Percentiles rank a stretch among this genome's conserved stretches.
These are phyloP conservation scores for Arabidopsis hybrid DNA, from an alignment of 441 rosid genomes.

Conservation along the genomic window DNA sequence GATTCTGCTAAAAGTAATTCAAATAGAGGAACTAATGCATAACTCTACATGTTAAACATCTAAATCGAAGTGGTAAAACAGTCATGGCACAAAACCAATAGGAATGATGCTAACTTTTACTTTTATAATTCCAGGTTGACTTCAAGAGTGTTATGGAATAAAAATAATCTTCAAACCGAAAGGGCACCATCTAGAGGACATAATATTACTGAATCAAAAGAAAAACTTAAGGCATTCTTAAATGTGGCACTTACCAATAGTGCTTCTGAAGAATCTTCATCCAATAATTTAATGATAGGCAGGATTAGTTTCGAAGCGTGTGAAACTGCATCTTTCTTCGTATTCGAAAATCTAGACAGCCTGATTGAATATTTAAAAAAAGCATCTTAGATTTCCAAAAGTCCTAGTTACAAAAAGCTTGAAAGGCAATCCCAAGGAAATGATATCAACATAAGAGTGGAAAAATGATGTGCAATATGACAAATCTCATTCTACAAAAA, in stretches of 20 bases:
- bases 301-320: slow-evolving; percentile 66
- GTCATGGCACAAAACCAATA: background rate
- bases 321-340: slow-evolving; percentile 73
- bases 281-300: slow-evolving; percentile 73
- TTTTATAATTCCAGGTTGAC: background rate
- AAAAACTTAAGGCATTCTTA: background rate
- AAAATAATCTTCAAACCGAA: background rate
- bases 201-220: slow-evolving; percentile 11
- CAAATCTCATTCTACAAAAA: background rate
- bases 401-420: background rate
- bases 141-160: background rate
- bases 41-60: slow-evolving; percentile 9
- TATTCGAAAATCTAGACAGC: slow-evolving; percentile 69
- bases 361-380: slow-evolving; percentile 46
- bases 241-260: slow-evolving; percentile 56
- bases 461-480: background rate
- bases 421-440: background rate
- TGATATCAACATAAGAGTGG: background rate
- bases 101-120: background rate
- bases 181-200: background rate
- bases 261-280: slow-evolving; percentile 65
- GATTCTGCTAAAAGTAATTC: background rate
- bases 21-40: slow-evolving; percentile 18
- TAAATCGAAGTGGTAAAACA: background rate
- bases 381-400: slow-evolving; percentile 2